A percentile compares a stretch with the other conserved stretches of the same genome.
Conservation (phyloP, 2,329 filamentous ascomycete genomes). For the Ascochyta koolunga region DNA sequence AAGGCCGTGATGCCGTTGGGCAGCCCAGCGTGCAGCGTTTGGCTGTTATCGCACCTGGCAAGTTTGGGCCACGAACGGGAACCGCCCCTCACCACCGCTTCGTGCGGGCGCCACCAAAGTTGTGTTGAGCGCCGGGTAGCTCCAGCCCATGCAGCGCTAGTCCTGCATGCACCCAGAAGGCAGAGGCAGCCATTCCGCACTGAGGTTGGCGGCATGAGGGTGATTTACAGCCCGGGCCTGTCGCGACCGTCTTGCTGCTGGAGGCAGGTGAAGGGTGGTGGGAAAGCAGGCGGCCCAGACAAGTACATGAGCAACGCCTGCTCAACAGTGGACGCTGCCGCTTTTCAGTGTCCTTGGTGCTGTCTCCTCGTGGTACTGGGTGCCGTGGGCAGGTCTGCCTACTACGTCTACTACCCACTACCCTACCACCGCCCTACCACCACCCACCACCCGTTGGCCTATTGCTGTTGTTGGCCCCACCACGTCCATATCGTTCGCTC, state of each 20-base stretch:
- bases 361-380: neutral
- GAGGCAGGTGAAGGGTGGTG: slow-evolving; percentile 5
- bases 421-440: neutral
- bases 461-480: slow-evolving; percentile 13
- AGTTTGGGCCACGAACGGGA: neutral
- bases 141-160: slow-evolving; percentile 8
- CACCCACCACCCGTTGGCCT: neutral
- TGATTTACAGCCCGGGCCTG: slow-evolving; percentile 1
- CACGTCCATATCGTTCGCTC: slow-evolving; percentile 9
- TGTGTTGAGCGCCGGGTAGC: slow-evolving; percentile 16
- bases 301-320: slow-evolving; percentile 9
- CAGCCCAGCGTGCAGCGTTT: neutral
- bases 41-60: slow-evolving; percentile 6
- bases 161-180: slow-evolving; percentile 5
- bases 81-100: neutral
- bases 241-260: neutral
- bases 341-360: neutral
- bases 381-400: neutral
- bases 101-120: slow-evolving; percentile 9
- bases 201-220: slow-evolving; percentile 6
- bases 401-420: too few relatives aligned
- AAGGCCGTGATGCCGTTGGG: neutral
- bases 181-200: slow-evolving; percentile 11
- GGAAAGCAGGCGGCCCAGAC: neutral
- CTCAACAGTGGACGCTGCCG: neutral